These are phyloP conservation scores for Aspergillus heteromorphus DNA, from an alignment of 495 filamentous ascomycete species.

Conservation along the genomic window DNA sequence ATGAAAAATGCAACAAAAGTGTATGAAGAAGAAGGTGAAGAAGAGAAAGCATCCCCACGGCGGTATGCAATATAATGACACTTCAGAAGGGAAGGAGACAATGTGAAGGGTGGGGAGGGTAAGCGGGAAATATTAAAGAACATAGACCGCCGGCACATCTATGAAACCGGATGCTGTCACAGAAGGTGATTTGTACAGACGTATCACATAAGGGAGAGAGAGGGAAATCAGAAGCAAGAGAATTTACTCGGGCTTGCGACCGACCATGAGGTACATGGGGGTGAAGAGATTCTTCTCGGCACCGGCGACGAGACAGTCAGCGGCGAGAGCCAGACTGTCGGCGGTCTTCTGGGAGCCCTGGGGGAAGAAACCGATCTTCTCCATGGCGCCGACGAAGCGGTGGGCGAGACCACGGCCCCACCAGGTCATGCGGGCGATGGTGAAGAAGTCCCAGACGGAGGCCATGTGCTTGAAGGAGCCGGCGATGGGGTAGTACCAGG, in stretches of 20 bases:
- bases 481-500: constrained; percentile 94
- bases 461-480: constrained; percentile 79
- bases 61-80: constrained; percentile 21
- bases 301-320: constrained; percentile 84
- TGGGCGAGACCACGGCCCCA: constrained; percentile 71
- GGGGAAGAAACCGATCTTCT: constrained; percentile 71
- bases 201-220: constrained; percentile 5
- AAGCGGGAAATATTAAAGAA: constrained; percentile 16
- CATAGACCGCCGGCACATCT: constrained; percentile 17
- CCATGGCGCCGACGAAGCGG: constrained; percentile 71
- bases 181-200: constrained; percentile 13
- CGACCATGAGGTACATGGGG: constrained; percentile 99
- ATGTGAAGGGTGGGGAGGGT: constrained; percentile 7
- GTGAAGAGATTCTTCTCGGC: constrained; percentile 93
- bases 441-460: constrained; percentile 72
- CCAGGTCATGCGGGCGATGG: constrained; percentile 87
- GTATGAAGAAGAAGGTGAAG: too few relatives aligned
- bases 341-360: constrained; percentile 92
- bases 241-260: constrained; percentile 67
- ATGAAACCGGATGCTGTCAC: constrained; percentile 9
- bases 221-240: too few relatives aligned
- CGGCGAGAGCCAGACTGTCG: constrained; percentile 76
- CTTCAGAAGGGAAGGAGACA: constrained; percentile 5
- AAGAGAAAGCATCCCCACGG: too few relatives aligned
- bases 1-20: too few relatives aligned